phyloP scores from a whole-genome alignment of 139 green algal species.

The Zygnema cylindricum region DNA sequence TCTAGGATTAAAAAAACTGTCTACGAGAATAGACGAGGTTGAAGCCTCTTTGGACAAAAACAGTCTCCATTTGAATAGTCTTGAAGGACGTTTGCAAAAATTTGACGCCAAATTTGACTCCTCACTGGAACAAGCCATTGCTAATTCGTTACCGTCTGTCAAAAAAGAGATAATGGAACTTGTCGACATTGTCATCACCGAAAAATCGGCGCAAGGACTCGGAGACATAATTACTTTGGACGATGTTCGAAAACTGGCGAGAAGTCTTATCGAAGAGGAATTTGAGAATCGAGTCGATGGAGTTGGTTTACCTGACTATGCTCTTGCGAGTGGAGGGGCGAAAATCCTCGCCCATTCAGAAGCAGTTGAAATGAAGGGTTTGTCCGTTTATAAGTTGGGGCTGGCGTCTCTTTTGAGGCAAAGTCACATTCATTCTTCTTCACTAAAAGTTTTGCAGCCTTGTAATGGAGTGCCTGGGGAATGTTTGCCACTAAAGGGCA shows the following conservation, averaged over 20 bases:
- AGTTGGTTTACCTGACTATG: slow-evolving; percentile 38
- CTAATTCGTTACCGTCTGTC: not conserved
- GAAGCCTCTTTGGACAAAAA: slow-evolving; percentile 13
- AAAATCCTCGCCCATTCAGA: slow-evolving; percentile 27
- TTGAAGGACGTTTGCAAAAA: not conserved
- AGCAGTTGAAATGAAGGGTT: not conserved
- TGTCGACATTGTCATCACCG: not conserved
- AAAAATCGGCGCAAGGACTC: not conserved
- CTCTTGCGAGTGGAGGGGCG: slow-evolving; percentile 20
- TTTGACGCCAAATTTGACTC: no score
- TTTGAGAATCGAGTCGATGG: slow-evolving; percentile 7
- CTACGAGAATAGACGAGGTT: not conserved
- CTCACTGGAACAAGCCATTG: not conserved
- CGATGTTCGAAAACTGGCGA: slow-evolving; percentile 23
- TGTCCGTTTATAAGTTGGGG: not conserved
- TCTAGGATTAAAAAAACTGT: not conserved
- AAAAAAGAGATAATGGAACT: slow-evolving; percentile 20
- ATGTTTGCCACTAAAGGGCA: slow-evolving; percentile 47
- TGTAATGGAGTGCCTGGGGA: slow-evolving; percentile 20
- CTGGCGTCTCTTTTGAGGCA: not conserved
- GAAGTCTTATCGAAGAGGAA: slow-evolving; percentile 26
- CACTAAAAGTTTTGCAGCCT: slow-evolving; percentile 23
- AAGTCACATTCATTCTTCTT: slow-evolving; percentile 8
- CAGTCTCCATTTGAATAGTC: not conserved
- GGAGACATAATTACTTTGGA: slow-evolving; percentile 13